Percentiles rank a stretch among this genome's conserved stretches.
Conservation (phyloP, 306 rosid genomes). For the Casuarina equisetifolia region DNA sequence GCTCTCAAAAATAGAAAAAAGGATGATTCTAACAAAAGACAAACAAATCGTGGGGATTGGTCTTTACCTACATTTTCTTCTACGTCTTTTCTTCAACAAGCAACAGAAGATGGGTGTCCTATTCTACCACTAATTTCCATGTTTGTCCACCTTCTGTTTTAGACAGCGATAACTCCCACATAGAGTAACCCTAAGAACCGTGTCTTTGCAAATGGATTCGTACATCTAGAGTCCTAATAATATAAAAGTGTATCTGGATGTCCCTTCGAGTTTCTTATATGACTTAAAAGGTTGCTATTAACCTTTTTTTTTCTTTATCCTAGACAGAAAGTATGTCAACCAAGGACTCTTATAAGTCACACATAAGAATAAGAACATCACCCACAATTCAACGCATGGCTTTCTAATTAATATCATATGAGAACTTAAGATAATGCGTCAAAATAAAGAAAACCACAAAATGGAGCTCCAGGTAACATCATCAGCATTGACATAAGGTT, state of each 20-base stretch:
- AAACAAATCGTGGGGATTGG: background rate
- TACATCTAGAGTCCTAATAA: constrained; percentile 22
- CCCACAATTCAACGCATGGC: background rate
- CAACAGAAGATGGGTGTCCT: background rate
- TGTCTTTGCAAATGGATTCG: constrained; percentile 41
- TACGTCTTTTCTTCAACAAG: background rate
- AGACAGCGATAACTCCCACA: constrained; percentile 34
- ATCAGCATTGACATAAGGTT: constrained; percentile 10
- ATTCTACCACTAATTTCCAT: constrained; percentile 20
- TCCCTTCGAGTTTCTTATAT: constrained; percentile 31
- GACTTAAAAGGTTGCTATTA: constrained; percentile 25
- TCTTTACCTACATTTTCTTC: background rate
- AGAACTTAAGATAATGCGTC: background rate
- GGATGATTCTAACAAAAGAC: background rate
- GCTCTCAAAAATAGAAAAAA: background rate
- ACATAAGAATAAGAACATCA: too few relatives aligned
- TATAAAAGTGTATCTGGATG: constrained; percentile 21
- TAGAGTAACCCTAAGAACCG: constrained; percentile 48
- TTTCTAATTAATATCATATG: background rate
- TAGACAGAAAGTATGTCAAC: background rate
- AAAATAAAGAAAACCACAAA: background rate
- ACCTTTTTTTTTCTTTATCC: constrained; percentile 5
- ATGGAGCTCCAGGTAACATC: background rate
- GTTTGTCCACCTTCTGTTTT: constrained; percentile 17
- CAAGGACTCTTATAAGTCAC: background rate